phyloP scores from a whole-genome alignment of 345 rosid species.

The Salix exigua region DNA sequence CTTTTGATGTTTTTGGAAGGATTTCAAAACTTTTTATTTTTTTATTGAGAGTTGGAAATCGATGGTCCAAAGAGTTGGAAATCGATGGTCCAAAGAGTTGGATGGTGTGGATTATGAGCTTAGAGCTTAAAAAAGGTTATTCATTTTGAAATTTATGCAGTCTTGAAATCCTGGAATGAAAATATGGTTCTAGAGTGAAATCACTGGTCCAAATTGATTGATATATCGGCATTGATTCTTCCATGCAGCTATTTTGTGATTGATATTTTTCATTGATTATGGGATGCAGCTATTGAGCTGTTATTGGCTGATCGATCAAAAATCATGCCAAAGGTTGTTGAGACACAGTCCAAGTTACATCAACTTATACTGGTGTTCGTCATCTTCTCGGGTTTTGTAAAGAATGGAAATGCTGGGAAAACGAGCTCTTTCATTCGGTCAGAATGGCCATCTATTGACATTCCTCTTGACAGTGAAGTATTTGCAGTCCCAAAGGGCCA shows the following conservation, averaged over 20 bases:
- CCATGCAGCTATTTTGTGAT: neutral
- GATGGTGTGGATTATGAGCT: too few species aligned
- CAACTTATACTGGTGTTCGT: slow-evolving; percentile 16
- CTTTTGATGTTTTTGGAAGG: too few species aligned
- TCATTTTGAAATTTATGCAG: too few species aligned
- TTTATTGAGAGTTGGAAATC: neutral
- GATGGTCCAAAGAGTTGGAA: neutral
- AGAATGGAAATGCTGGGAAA: slow-evolving; percentile 49
- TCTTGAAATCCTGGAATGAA: too few species aligned
- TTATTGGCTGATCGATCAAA: slow-evolving; percentile 24
- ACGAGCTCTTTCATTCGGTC: slow-evolving; percentile 66
- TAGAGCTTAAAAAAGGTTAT: too few species aligned
- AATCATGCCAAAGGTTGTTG: slow-evolving; percentile 13
- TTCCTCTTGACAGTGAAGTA: slow-evolving; percentile 67
- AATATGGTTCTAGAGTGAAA: too few species aligned
- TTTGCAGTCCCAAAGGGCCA: slow-evolving; percentile 71
- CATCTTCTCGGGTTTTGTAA: slow-evolving; percentile 34
- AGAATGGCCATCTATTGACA: slow-evolving; percentile 83
- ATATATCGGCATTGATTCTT: neutral
- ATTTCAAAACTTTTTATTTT: too few species aligned
- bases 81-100: neutral
- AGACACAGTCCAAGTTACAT: slow-evolving; percentile 24
- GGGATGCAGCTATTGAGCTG: neutral
- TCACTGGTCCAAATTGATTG: neutral
- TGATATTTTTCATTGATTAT: neutral